phyloP scores from a whole-genome alignment of 495 filamentous ascomycete genomes.

The Neurospora intermedia region DNA sequence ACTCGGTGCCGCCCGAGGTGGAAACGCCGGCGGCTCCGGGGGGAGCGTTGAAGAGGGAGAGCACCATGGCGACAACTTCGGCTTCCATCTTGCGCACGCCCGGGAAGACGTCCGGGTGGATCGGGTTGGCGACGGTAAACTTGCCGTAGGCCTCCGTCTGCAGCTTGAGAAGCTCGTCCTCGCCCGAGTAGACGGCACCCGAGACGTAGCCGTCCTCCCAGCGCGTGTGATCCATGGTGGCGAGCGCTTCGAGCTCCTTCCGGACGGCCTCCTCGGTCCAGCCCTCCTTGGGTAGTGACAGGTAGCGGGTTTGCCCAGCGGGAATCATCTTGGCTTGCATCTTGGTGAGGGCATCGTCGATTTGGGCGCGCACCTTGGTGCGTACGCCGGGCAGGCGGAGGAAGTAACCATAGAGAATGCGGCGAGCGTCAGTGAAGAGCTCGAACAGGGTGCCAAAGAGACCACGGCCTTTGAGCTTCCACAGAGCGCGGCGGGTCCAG shows the following conservation, averaged over 20 bases:
- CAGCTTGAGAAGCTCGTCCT: conserved; percentile 67
- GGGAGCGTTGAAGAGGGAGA: conserved; percentile 87
- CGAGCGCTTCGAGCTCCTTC: conserved; percentile 68
- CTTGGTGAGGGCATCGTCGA: conserved; percentile 62
- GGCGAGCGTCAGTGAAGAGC: conserved; percentile 55
- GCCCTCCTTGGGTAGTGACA: conserved; percentile 73
- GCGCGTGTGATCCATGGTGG: conserved; percentile 79
- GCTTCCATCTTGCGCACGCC: conserved; percentile 99
- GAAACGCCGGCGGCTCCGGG: conserved; percentile 73
- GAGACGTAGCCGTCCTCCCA: conserved; percentile 96
- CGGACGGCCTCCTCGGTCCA: conserved; percentile 70
- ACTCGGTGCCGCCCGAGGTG: conserved; percentile 90
- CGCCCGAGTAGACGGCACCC: conserved; percentile 94
- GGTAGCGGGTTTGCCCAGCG: conserved; percentile 59
- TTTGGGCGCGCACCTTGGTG: conserved; percentile 68
- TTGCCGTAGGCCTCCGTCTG: conserved; percentile 86
- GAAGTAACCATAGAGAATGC: conserved; percentile 75
- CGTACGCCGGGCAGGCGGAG: conserved; percentile 76
- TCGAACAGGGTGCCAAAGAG: conserved; percentile 67
- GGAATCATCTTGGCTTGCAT: conserved; percentile 74
- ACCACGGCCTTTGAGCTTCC: conserved; percentile 82
- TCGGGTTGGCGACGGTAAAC: conserved; percentile 96
- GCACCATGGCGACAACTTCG: conserved; percentile 93
- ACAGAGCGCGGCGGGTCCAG: conserved; percentile 68
- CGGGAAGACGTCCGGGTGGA: conserved; percentile 97